Base-by-base conservation (phyloP, 208 protist genomes). In the Leishmania tarentolae region DNA sequence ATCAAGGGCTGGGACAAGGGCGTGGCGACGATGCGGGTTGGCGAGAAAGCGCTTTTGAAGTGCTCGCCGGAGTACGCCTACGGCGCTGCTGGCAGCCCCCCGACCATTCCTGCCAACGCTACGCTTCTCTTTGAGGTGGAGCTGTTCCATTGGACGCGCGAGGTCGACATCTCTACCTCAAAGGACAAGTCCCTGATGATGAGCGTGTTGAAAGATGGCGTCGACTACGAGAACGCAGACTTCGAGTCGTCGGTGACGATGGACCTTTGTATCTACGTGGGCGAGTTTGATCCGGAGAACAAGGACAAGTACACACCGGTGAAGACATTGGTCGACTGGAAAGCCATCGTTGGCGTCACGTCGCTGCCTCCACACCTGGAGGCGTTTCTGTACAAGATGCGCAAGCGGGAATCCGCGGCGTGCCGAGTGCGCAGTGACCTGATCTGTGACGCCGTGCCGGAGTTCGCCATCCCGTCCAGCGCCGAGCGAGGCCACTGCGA, bases 1-100 rank as follows among this genome's bases (percentile, higher is more conserved):
- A 98, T 98, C 80, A 96, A 96, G 78, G 95, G 94, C 42, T 98
- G 95, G 96, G 96, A 98, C 76, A 87, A 91, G 63, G 94, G 96
- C 61, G 93, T 98, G 59, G 90, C 90, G 17, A 96, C 96, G 9
- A 98, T 98, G 96, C 87, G 87, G 17, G 80, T 94, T 19, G 96
- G 96, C 31, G 96, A 98, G 87, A 96, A 92, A 82, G 86, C 92
- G 24, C 78, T 93, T n/a, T 84, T 98, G 65, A 85, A 84, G 68
- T 95, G 91, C 83, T 85, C 83, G 6, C 83, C 94, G 0, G 92
- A 94, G 40, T 98, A 97, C 86, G 95, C 86, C 63, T 98, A 98
- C 84, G 96, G 96, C 3, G 92, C 87, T 24, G 65, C 76, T 44
- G 95, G 93, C 52, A 91, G 87, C 83, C 91, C 93, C 8, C 93